Conservation (phyloP, 805 yeast genomes). For the Candida lessepsii region DNA sequence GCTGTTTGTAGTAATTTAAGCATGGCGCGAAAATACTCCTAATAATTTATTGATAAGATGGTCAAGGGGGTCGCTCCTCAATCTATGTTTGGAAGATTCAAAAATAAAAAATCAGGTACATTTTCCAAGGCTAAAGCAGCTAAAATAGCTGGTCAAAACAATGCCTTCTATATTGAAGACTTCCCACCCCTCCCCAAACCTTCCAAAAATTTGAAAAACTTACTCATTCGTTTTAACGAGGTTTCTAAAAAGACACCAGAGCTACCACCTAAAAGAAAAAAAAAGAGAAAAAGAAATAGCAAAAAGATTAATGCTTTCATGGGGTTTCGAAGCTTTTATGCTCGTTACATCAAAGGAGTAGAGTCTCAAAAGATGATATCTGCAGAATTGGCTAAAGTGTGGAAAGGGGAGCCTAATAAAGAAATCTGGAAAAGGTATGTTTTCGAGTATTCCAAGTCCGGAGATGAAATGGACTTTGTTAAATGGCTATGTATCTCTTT, state of each 20-base stretch:
- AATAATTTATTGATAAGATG: no score
- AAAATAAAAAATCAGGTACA: no score
- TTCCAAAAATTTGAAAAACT: slow-evolving; percentile 5
- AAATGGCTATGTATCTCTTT: slow-evolving; percentile 22
- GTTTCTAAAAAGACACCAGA: background rate
- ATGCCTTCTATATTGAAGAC: background rate
- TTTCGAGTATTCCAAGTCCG: slow-evolving; percentile 23
- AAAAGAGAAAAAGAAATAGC: slow-evolving; percentile 3
- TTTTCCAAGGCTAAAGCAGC: no score
- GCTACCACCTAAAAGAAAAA: slow-evolving; percentile 11
- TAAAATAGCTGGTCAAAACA: no score
- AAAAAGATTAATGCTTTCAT: slow-evolving; percentile 27
- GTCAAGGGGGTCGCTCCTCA: no score
- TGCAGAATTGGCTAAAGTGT: slow-evolving; percentile 21
- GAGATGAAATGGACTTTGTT: slow-evolving; percentile 13
- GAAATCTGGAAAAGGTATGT: slow-evolving; percentile 31
- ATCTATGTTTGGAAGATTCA: no score
- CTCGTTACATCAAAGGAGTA: slow-evolving; percentile 20
- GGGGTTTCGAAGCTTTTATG: slow-evolving; percentile 29
- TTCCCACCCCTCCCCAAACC: slow-evolving; percentile 13
- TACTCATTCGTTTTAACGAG: slow-evolving; percentile 8
- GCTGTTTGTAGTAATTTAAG: no score
- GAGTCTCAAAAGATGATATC: slow-evolving; percentile 26
- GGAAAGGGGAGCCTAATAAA: slow-evolving; percentile 26
- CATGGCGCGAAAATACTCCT: no score